Evolutionary conservation across 768 basidiomycete genomes (phyloP).

Genomic region (Inosperma sp.): DNA sequence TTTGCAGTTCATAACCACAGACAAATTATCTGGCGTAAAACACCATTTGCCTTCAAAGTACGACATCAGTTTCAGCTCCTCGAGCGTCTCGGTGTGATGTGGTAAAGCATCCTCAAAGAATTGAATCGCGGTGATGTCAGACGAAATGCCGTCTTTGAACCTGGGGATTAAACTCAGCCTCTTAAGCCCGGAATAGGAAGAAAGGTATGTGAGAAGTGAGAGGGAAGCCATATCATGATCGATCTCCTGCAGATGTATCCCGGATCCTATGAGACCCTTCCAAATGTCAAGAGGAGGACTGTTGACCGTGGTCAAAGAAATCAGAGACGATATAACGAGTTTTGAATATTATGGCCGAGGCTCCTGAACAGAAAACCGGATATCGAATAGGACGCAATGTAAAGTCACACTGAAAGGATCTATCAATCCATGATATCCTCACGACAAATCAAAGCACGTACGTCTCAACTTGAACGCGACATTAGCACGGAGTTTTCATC

Average conservation of each 20-base stretch:
- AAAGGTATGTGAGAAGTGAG: slow-evolving; percentile 9
- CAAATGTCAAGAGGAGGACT: no score
- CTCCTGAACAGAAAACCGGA: no score
- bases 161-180: slow-evolving; percentile 2
- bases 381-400: no score
- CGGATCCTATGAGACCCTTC: background rate
- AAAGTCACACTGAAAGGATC: no score
- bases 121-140: slow-evolving; percentile 5
- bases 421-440: no score
- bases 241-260: slow-evolving; percentile 5
- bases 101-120: slow-evolving; percentile 4
- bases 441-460: no score
- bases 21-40: slow-evolving; percentile 3
- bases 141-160: background rate
- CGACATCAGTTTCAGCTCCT: slow-evolving; percentile 4
- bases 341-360: no score
- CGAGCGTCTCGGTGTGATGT: slow-evolving; percentile 8
- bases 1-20: slow-evolving; percentile 6
- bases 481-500: no score
- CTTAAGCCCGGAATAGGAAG: slow-evolving; percentile 13
- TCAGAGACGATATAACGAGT: no score
- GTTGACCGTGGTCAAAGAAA: no score
- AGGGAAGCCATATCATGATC: background rate
- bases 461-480: no score
- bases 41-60: slow-evolving; percentile 12